These are phyloP conservation scores for Fraxinus ornus DNA, from an alignment of 305 asterid species.

Conservation along the genomic window DNA sequence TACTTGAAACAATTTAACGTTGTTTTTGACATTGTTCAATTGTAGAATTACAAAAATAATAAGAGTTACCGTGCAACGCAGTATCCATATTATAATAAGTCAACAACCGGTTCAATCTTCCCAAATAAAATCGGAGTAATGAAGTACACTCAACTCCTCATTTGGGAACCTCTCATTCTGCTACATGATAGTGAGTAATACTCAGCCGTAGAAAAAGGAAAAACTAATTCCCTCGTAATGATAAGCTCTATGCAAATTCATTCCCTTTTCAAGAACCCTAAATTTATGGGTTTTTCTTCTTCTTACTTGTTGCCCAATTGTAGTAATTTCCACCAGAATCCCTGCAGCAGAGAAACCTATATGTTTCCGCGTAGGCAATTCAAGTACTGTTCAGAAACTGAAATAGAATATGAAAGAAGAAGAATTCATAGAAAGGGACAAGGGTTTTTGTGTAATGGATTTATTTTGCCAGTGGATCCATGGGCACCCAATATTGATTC, in stretches of 20 bases:
- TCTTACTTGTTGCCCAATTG: constrained; percentile 14
- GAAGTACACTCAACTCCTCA: neutral
- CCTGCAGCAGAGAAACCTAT: constrained; percentile 24
- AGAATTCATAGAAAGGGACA: constrained; percentile 20
- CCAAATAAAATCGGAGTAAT: too few relatives aligned
- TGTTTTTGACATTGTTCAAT: too few relatives aligned
- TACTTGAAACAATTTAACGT: too few relatives aligned
- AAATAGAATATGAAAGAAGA: constrained; percentile 25
- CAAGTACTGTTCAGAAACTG: constrained; percentile 19
- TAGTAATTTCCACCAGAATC: constrained; percentile 14
- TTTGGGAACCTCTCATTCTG: neutral
- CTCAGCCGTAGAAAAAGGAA: constrained; percentile 5
- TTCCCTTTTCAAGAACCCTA: constrained; percentile 32
- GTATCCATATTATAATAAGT: too few relatives aligned
- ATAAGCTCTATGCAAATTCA: constrained; percentile 34
- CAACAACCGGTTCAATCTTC: too few relatives aligned
- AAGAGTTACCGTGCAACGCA: too few relatives aligned
- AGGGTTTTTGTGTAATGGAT: constrained; percentile 35
- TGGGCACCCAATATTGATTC: constrained; percentile 85
- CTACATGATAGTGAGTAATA: neutral
- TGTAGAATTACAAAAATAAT: too few relatives aligned
- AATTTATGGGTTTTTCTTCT: constrained; percentile 24
- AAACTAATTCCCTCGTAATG: constrained; percentile 19
- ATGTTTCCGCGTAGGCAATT: constrained; percentile 19
- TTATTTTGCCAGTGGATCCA: constrained; percentile 66